Evolutionary conservation across 2,329 filamentous ascomycete genomes (phyloP), one percentile per base, ranked within the genome.

Genomic region (Hirsutella rhossiliensis): DNA sequence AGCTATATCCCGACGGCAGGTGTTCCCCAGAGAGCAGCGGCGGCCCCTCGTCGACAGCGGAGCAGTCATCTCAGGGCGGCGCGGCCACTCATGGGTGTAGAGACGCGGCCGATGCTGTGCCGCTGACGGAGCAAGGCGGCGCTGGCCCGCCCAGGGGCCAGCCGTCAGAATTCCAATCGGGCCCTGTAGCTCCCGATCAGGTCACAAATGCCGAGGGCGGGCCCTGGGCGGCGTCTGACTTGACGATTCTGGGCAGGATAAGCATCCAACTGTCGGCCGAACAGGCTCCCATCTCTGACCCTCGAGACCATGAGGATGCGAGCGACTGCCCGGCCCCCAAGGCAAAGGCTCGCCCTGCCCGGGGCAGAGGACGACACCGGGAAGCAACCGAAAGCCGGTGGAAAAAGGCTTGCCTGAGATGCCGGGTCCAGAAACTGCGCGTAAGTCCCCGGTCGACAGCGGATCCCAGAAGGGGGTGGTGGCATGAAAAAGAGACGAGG

Each of bases 321-420:
- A n/a, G n/a, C 23, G 23, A 23, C 23, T 7, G 7, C 4, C 23
- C 8, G 34, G 15, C 8, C 8, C 15, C 15, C 15, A 36, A 36
- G 34, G 5, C n/a, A 36, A 17, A 36, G 34, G 7, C 34, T 18
- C n/a, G 15, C 34, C 3, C 34, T 5, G 34, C n/a, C 4, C 34
- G 17, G 13, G 5, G 6, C 17, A n/a, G 17, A 34, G 12, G 12
- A 6, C 12, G 17, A 36, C 12, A 18, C 15, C 15, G n/a, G 17
- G 34, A 18, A 11, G 15, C 15, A 18, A 5, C 34, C 18, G 34
- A 31, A 11, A 36, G 64, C 2, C 57, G 65, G 12, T 55, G 50
- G 11, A 50, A 56, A 17, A 62, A 61, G 27, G 68, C 68, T 1
- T 72, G 69, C 41, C 53, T 71, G 15, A 60, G 68, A 12, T 72